Evolutionary conservation across 2,329 filamentous ascomycete species (phyloP), one percentile per base, ranked within the genome.

Genomic region (Phoma sp.): DNA sequence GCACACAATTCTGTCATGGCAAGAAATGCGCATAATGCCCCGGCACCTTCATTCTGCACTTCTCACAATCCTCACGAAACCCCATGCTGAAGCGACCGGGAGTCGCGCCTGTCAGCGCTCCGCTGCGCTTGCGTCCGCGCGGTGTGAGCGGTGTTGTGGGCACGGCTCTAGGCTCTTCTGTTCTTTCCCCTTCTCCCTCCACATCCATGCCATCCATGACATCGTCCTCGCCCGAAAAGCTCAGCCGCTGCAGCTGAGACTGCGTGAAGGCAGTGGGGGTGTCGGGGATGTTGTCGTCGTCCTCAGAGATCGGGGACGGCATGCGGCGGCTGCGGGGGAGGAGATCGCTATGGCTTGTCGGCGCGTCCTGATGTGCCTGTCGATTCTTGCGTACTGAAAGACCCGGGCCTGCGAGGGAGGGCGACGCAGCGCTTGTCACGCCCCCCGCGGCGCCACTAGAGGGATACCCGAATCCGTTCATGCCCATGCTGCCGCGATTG

Each of bases 1-100:
- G 27, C 27, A 9, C 6, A 4, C 27, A 1, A 29, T n/a, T 7
- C 27, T 36, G 25, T 10, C 33, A 52, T 5, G 71, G 61, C 14
- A 78, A 55, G 54, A 80, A 80, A 59, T 81, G 79, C 51, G 78
- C 78, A 69, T 80, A 80, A 53, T 82, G 79, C 0, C 79, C 79
- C 1, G 79, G 79, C n/a, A 81, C 76, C 48, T 74, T 66, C 56
- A 72, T 67, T 48, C 72, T 69, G 59, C 79, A 82, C 64, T 80
- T 81, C 41, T 80, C 77, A 59, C 79, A 82, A 57, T 82, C 79
- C 9, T 79, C 74, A 25, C 79, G 68, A 58, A 77, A 82, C 11
- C 79, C 79, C 75, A 82, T 80, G 56, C 75, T 76, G 52, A 80
- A 76, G 35, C 76, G 68, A 23, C 43, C 43, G 5, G 73, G 71